These are phyloP conservation scores for Gloeopeniophorella convolvens DNA, from an alignment of 768 basidiomycete genomes.

Conservation along the genomic window DNA sequence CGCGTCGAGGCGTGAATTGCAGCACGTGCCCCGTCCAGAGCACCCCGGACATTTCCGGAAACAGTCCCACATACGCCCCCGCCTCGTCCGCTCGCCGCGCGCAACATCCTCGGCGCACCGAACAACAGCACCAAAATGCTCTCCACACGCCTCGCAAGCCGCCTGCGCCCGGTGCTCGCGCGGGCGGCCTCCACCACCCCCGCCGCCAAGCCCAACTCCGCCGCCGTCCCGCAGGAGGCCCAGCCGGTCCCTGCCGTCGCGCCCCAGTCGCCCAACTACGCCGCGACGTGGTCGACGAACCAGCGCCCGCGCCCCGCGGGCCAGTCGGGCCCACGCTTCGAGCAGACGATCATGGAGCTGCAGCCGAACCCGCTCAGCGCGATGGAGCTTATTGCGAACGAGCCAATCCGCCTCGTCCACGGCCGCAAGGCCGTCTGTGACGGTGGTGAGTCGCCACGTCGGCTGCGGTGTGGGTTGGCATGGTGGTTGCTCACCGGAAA, in stretches of 20 bases:
- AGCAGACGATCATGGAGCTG: slow-evolving; percentile 81
- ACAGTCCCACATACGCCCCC: background rate
- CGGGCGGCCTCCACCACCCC: slow-evolving; percentile 10
- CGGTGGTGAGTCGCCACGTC: slow-evolving; percentile 64
- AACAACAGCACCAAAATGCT: slow-evolving; percentile 2
- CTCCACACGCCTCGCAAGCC: slow-evolving; percentile 14
- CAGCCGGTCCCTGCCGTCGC: slow-evolving; percentile 28
- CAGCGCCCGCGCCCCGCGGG: slow-evolving; percentile 64
- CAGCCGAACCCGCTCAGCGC: slow-evolving; percentile 90
- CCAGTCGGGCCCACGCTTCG: slow-evolving; percentile 73
- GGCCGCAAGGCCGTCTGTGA: slow-evolving; percentile 89
- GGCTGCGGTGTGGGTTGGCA: background rate
- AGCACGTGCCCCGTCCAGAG: no score
- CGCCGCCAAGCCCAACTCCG: slow-evolving; percentile 11
- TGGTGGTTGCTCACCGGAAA: background rate
- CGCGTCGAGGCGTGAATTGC: no score
- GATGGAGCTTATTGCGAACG: slow-evolving; percentile 81
- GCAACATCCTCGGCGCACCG: background rate
- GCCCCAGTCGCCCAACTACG: slow-evolving; percentile 77
- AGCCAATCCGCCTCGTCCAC: slow-evolving; percentile 77
- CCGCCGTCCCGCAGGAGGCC: slow-evolving; percentile 22
- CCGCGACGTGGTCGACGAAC: slow-evolving; percentile 77
- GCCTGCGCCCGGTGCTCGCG: slow-evolving; percentile 16
- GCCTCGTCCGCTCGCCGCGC: background rate
- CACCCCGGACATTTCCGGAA: background rate